phyloP scores from a whole-genome alignment of 176 grass and related monocot species.

The Tuctoria greenei region DNA sequence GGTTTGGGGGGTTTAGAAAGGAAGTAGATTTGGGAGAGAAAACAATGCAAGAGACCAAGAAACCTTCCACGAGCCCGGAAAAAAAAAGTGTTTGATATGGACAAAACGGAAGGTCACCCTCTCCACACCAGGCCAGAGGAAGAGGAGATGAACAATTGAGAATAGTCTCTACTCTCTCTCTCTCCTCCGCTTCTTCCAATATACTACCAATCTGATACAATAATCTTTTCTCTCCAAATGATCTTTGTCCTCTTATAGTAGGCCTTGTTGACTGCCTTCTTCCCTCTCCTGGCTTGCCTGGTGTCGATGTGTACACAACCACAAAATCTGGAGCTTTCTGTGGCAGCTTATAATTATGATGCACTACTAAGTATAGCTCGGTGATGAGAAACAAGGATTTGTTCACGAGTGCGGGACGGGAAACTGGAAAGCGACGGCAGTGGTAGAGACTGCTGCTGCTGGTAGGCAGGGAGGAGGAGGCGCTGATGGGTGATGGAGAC shows the following conservation, averaged over 20 bases:
- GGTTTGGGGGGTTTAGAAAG: conserved; percentile 48
- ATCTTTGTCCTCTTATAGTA: conserved; percentile 4
- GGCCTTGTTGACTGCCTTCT: not conserved
- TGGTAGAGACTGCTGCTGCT: conserved; percentile 4
- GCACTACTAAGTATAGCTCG: not conserved
- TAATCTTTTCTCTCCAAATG: not conserved
- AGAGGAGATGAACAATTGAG: conserved; percentile 29
- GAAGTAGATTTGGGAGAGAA: conserved; percentile 32
- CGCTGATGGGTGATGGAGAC: conserved; percentile 9
- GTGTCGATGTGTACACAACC: not conserved
- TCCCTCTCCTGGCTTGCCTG: not conserved
- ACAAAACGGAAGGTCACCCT: conserved; percentile 47
- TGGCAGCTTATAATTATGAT: conserved; percentile 15
- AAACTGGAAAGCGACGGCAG: not conserved
- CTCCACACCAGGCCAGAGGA: not conserved
- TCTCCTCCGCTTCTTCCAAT: not conserved
- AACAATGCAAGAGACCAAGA: conserved; percentile 11
- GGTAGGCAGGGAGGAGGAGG: conserved; percentile 11
- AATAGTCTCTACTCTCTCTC: conserved; percentile 11
- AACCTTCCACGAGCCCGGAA: no score
- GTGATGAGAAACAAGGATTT: not conserved
- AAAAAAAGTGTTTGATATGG: conserved; percentile 37
- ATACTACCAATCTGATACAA: conserved; percentile 34
- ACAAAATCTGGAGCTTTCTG: not conserved
- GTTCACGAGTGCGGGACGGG: not conserved